Evolutionary conservation across 352 stramenopile genomes (phyloP).

Genomic region (Phytophthora kernoviae): DNA sequence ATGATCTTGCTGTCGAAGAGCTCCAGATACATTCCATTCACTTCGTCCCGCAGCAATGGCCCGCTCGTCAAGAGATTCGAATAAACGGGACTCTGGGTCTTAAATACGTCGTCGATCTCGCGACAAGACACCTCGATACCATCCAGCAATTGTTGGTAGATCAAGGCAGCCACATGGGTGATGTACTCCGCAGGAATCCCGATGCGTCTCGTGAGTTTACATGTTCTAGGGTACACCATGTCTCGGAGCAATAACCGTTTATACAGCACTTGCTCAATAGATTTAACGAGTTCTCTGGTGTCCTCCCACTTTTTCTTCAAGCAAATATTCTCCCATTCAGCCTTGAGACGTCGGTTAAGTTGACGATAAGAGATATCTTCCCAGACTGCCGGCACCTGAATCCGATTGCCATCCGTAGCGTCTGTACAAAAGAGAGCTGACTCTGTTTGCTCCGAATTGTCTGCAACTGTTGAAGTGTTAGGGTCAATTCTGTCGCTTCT

Average conservation of each 20-base stretch:
- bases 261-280: slow-evolving; percentile 24
- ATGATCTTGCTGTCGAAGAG: slow-evolving; percentile 45
- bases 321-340: slow-evolving; percentile 30
- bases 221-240: neutral
- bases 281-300: slow-evolving; percentile 13
- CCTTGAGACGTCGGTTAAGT: slow-evolving; percentile 17
- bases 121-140: slow-evolving; percentile 37
- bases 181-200: slow-evolving; percentile 22
- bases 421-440: neutral
- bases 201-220: slow-evolving; percentile 17
- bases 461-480: slow-evolving; percentile 14
- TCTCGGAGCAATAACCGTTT: slow-evolving; percentile 13
- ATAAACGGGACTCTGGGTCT: slow-evolving; percentile 21
- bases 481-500: slow-evolving; percentile 3
- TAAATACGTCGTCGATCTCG: slow-evolving; percentile 41
- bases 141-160: slow-evolving; percentile 31
- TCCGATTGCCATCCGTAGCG: neutral
- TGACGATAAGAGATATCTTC: slow-evolving; percentile 31
- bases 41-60: slow-evolving; percentile 34
- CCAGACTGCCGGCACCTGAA: slow-evolving; percentile 13
- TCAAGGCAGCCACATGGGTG: slow-evolving; percentile 14
- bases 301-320: slow-evolving; percentile 21
- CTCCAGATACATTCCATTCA: slow-evolving; percentile 53
- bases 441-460: neutral
- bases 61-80: slow-evolving; percentile 4